These are phyloP conservation scores for Aspergillus sojae DNA, from an alignment of 2,329 filamentous ascomycete species.

Conservation along the genomic window DNA sequence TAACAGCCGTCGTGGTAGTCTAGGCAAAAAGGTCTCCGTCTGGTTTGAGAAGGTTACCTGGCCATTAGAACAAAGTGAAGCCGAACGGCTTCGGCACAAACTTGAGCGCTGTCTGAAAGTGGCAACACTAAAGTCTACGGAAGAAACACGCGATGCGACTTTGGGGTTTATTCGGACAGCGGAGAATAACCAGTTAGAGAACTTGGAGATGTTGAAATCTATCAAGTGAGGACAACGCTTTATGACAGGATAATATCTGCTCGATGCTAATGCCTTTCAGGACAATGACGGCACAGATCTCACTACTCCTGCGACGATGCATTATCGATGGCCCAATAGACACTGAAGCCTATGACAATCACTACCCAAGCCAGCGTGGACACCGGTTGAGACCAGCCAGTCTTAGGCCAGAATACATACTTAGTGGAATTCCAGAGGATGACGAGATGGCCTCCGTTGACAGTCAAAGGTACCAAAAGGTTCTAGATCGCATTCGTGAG, in stretches of 20 bases:
- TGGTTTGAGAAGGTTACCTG: not conserved
- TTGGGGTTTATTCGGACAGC: not conserved
- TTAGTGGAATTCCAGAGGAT: not conserved
- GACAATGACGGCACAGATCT: not conserved
- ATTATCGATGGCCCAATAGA: not conserved
- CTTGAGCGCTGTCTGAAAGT: not conserved
- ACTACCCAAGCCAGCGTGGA: not conserved
- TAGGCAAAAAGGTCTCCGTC: not conserved
- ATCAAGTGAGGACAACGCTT: not conserved
- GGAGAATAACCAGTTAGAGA: not conserved
- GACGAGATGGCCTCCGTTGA: not conserved
- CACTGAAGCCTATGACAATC: not conserved
- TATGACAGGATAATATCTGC: not conserved
- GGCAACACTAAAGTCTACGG: not conserved
- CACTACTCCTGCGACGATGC: not conserved
- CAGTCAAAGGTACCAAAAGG: not conserved
- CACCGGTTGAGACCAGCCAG: not conserved
- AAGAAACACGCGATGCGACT: not conserved
- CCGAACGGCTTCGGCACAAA: not conserved
- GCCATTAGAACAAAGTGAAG: not conserved
- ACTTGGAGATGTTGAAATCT: not conserved
- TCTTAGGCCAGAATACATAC: not conserved
- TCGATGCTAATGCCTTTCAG: not conserved
- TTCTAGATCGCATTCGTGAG: not conserved
- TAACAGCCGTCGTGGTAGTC: not conserved